Evolutionary conservation across 2,329 filamentous ascomycete genomes (phyloP).

Genomic region (Ceratocystis alfenasii): DNA sequence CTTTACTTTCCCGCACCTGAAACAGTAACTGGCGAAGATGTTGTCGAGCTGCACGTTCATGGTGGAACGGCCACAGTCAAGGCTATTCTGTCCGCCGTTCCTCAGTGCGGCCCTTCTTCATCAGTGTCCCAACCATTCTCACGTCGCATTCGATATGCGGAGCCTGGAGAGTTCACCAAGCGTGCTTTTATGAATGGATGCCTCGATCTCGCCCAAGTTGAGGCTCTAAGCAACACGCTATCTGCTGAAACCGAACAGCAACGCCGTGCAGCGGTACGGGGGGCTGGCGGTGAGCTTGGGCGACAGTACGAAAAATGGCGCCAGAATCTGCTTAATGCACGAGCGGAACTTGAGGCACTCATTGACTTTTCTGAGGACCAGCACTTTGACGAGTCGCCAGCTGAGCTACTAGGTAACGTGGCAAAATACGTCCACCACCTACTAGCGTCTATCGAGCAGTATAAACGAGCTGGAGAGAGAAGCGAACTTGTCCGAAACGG

Average conservation of each 20-base stretch:
- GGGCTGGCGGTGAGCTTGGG: slow-evolving; percentile 57
- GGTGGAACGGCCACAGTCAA: slow-evolving; percentile 81
- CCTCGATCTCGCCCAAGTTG: slow-evolving; percentile 74
- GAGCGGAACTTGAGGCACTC: slow-evolving; percentile 84
- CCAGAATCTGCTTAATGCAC: slow-evolving; percentile 59
- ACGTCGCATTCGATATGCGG: slow-evolving; percentile 62
- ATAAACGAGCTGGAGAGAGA: slow-evolving; percentile 65
- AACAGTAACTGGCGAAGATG: slow-evolving; percentile 83
- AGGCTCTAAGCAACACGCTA: slow-evolving; percentile 51
- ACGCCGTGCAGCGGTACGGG: slow-evolving; percentile 70
- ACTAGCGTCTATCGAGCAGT: slow-evolving; percentile 49
- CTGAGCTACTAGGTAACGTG: slow-evolving; percentile 59
- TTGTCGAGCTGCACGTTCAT: slow-evolving; percentile 90
- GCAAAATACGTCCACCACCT: slow-evolving; percentile 51
- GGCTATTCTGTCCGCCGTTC: slow-evolving; percentile 69
- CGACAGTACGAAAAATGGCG: slow-evolving; percentile 76
- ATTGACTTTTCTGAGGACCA: slow-evolving; percentile 98
- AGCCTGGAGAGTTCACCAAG: slow-evolving; percentile 89
- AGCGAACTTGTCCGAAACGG: slow-evolving; percentile 76
- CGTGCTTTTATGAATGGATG: slow-evolving; percentile 81
- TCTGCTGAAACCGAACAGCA: slow-evolving; percentile 81
- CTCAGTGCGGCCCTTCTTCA: slow-evolving; percentile 34
- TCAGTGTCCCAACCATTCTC: not conserved
- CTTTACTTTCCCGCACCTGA: slow-evolving; percentile 70
- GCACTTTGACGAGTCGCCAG: slow-evolving; percentile 81